phyloP scores from a whole-genome alignment of 352 stramenopile species.

The Pythium guiyangense region DNA sequence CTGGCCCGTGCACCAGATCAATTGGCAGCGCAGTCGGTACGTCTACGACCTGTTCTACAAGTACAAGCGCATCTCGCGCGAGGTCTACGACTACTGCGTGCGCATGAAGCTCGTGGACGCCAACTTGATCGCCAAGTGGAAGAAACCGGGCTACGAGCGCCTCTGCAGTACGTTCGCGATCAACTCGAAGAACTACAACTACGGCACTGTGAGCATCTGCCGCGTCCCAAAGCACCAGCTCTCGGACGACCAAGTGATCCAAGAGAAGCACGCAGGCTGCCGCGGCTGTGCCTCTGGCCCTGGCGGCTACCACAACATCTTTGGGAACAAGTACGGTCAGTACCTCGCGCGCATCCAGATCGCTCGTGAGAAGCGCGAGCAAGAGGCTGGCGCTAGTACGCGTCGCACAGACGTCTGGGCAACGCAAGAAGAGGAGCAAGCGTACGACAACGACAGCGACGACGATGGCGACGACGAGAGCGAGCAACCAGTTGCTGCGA shows the following conservation, averaged over 20 bases:
- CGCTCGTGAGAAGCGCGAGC: conserved; percentile 69
- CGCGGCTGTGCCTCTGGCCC: conserved; percentile 93
- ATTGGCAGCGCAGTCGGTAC: conserved; percentile 98
- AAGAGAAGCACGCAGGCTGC: conserved; percentile 96
- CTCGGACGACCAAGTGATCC: conserved; percentile 81
- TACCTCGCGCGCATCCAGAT: conserved; percentile 96
- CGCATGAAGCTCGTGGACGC: conserved; percentile 93
- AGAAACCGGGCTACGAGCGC: conserved; percentile 98
- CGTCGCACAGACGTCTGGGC: conserved; percentile 38
- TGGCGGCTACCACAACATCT: conserved; percentile 96
- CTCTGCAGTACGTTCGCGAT: conserved; percentile 99
- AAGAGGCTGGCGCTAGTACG: conserved; percentile 12
- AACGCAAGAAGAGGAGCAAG: conserved; percentile 56
- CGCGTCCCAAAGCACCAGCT: conserved; percentile 94
- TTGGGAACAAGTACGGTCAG: conserved; percentile 99
- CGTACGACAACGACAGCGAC: conserved; percentile 41
- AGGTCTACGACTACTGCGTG: conserved; percentile 99
- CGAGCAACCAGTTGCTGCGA: conserved; percentile 19
- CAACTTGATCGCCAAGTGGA: conserved; percentile 98
- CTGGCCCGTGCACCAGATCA: conserved; percentile 99
- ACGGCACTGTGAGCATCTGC: conserved; percentile 97
- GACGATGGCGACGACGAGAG: conserved; percentile 27
- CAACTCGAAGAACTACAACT: conserved; percentile 99
- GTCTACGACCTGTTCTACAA: conserved; percentile 99
- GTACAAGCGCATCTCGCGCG: conserved; percentile 91